phyloP scores from a whole-genome alignment of 176 grass and related monocot genomes.

The Raddia distichophylla region DNA sequence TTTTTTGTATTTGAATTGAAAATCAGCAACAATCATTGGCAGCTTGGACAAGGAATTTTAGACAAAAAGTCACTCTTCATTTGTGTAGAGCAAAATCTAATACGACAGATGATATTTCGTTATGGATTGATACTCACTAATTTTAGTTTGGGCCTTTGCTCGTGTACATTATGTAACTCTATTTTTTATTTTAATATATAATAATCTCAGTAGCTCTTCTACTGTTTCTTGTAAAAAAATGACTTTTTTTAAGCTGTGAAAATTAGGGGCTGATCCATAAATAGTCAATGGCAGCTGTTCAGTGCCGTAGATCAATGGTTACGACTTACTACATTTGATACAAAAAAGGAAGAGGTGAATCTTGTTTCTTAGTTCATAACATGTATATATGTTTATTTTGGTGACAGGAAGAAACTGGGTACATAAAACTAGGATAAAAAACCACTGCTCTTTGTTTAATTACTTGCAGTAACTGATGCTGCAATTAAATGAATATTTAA shows the following conservation, averaged over 20 bases:
- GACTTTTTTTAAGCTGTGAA: neutral
- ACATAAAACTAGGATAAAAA: neutral
- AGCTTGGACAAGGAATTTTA: too few relatives aligned
- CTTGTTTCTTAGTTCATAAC: neutral
- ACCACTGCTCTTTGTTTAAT: neutral
- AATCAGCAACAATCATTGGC: too few relatives aligned
- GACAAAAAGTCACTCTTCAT: too few relatives aligned
- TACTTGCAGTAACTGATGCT: neutral
- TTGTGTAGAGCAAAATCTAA: too few relatives aligned
- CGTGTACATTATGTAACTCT: too few relatives aligned
- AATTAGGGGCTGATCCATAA: constrained; percentile 4
- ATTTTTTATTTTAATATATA: too few relatives aligned
- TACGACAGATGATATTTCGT: too few relatives aligned
- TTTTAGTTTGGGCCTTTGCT: too few relatives aligned
- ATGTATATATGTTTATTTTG: neutral
- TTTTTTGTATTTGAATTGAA: neutral
- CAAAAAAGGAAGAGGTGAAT: neutral
- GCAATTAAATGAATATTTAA: constrained; percentile 4
- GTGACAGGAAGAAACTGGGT: neutral
- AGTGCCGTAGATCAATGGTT: neutral
- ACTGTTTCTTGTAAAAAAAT: too few relatives aligned
- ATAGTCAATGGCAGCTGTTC: neutral
- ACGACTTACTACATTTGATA: neutral
- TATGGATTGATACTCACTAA: too few relatives aligned
- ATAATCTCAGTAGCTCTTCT: too few relatives aligned